Conservation (phyloP, 305 asterid species). For the Solanum hybrid region DNA sequence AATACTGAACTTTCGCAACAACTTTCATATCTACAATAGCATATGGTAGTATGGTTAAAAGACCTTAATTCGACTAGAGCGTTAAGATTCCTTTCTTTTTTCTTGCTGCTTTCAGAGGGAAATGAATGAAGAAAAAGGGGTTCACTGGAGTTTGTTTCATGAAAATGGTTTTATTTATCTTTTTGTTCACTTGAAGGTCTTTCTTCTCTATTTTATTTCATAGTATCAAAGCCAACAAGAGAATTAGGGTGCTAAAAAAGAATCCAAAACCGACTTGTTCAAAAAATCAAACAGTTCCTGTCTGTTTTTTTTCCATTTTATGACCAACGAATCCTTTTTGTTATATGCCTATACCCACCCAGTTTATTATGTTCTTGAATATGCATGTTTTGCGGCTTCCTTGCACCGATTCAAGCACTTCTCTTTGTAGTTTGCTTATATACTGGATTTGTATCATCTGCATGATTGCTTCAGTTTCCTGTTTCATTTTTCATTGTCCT, state of each 20-base stretch:
- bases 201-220: neutral
- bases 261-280: neutral
- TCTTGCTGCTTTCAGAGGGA: neutral
- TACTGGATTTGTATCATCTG: neutral
- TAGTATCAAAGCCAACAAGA: neutral
- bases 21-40: neutral
- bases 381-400: neutral
- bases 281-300: neutral
- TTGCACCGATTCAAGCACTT: neutral
- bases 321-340: neutral
- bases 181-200: neutral
- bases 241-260: neutral
- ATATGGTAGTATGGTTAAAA: neutral
- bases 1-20: neutral
- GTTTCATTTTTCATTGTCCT: neutral
- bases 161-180: neutral
- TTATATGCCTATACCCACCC: neutral
- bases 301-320: neutral
- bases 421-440: neutral
- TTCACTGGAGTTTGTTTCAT: neutral
- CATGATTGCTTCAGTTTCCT: neutral
- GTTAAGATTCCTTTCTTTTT: neutral
- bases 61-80: neutral
- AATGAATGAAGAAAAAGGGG: neutral
- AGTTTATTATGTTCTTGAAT: neutral